phyloP scores from a whole-genome alignment of 352 stramenopile species.

The Globisporangium viniferum region DNA sequence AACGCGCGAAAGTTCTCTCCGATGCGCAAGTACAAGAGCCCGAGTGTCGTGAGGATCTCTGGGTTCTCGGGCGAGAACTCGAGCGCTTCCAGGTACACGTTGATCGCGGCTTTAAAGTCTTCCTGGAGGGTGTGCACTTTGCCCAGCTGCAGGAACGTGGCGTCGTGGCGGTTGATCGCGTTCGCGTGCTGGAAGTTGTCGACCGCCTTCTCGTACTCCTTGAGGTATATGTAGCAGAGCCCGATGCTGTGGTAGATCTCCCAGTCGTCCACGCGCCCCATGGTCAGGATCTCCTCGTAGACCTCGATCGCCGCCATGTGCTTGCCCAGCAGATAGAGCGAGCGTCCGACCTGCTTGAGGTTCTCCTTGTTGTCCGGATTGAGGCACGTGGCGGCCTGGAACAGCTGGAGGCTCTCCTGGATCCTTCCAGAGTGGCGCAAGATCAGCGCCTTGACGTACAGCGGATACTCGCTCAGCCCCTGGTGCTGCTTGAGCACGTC shows the following conservation, averaged over 20 bases:
- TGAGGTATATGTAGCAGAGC: slow-evolving; percentile 90
- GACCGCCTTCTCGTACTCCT: slow-evolving; percentile 87
- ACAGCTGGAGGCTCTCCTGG: slow-evolving; percentile 88
- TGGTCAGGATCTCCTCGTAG: slow-evolving; percentile 88
- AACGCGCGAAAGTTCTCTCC: slow-evolving; percentile 91
- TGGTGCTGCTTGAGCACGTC: slow-evolving; percentile 78
- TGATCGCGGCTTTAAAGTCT: slow-evolving; percentile 85
- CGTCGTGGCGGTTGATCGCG: slow-evolving; percentile 89
- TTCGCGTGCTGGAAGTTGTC: slow-evolving; percentile 90
- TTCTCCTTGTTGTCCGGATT: slow-evolving; percentile 91
- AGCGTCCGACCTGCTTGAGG: slow-evolving; percentile 87
- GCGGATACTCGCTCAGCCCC: slow-evolving; percentile 88
- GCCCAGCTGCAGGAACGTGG: slow-evolving; percentile 90
- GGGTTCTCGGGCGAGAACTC: slow-evolving; percentile 93
- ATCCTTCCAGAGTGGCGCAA: slow-evolving; percentile 85
- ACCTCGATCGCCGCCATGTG: slow-evolving; percentile 88
- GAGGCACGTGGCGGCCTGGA: slow-evolving; percentile 90
- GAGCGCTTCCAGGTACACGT: slow-evolving; percentile 89
- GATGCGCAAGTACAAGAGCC: slow-evolving; percentile 87
- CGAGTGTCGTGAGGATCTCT: slow-evolving; percentile 90
- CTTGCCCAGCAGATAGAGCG: slow-evolving; percentile 84
- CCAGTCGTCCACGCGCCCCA: slow-evolving; percentile 86
- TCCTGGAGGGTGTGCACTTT: slow-evolving; percentile 85
- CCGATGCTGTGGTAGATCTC: slow-evolving; percentile 92
- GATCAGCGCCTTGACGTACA: slow-evolving; percentile 93